Evolutionary conservation across 108 stramenopile genomes (phyloP), one percentile per base, ranked within the genome.

Genomic region (Aurantiochytrium sp.): DNA sequence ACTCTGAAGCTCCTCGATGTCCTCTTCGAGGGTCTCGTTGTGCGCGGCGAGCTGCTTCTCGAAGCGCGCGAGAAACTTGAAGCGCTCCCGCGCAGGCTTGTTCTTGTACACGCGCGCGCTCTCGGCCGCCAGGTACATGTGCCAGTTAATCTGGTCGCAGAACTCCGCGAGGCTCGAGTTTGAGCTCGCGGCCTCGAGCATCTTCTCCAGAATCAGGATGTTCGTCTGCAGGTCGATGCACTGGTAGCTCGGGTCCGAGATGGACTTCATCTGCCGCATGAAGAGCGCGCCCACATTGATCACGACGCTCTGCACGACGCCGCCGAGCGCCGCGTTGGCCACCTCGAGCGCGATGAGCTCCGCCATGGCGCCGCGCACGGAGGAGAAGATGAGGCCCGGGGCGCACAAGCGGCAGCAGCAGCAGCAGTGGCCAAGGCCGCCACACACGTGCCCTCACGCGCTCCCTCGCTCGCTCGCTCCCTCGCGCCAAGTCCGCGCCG

Each of bases 11-110:
- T 24, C n/a, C 10, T 68, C 68, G 68, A 68, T 68, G 10, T 24
- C 68, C 68, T 24, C n/a, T 15, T 54, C 53, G 21, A 54, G 53
- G 53, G 53, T 54, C 12, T 12, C 53, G 17, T 54, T 54, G 53
- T 54, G 21, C 53, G 6, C 31, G 10, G 6, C 15, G 19, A 32
- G 19, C 30, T 15, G 6, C 30, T 24, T 31, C 10, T 89, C 87
- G 31, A 27, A 85, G 37, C 55, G 39, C 32, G 34, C 50, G 52
- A 89, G 37, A 31, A 90, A 39, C 27, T 86, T 90, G 54, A 90
- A 81, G 34, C 90, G 89, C 87, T 89, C 89, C 21, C 22, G 22
- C 12, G 90, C 89, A 37, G 73, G 89, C 12, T 37, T 30, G 30
- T 86, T 31, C 37, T 87, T 73, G 37, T 55, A 52, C 39, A 87